Evolutionary conservation across 768 basidiomycete genomes (phyloP).

Genomic region (Tulasnella sp.): DNA sequence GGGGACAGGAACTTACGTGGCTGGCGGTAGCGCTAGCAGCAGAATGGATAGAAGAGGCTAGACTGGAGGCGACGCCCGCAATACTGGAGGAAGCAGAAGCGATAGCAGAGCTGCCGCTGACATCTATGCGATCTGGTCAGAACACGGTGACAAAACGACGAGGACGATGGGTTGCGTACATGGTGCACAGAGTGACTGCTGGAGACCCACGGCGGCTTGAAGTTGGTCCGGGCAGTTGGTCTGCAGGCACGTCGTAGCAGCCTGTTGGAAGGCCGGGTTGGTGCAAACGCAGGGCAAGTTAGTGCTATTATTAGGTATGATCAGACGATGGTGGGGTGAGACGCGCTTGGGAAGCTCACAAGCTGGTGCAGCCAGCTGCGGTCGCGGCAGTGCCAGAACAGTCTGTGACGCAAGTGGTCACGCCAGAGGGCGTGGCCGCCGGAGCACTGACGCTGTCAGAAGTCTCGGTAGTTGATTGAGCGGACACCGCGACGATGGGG

Average conservation of each 20-base stretch:
- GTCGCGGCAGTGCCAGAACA: neutral
- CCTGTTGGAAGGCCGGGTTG: neutral
- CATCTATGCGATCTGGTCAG: neutral
- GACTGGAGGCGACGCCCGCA: neutral
- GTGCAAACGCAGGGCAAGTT: neutral
- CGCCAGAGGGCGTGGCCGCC: neutral
- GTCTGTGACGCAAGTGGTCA: neutral
- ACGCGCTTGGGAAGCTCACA: neutral
- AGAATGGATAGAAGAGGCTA: neutral
- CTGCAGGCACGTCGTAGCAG: neutral
- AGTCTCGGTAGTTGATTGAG: neutral
- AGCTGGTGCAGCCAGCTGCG: neutral
- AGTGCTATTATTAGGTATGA: neutral
- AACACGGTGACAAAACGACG: neutral
- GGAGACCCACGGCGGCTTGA: neutral
- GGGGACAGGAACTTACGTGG: neutral
- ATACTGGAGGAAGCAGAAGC: neutral
- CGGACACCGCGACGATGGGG: neutral
- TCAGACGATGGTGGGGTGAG: neutral
- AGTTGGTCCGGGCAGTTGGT: neutral
- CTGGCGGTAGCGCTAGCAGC: neutral
- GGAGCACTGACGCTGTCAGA: neutral
- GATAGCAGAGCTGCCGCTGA: neutral
- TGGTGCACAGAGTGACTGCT: neutral
- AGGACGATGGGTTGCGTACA: neutral